Evolutionary conservation across 2,329 filamentous ascomycete species (phyloP).

Genomic region (Sarocladium strictum): DNA sequence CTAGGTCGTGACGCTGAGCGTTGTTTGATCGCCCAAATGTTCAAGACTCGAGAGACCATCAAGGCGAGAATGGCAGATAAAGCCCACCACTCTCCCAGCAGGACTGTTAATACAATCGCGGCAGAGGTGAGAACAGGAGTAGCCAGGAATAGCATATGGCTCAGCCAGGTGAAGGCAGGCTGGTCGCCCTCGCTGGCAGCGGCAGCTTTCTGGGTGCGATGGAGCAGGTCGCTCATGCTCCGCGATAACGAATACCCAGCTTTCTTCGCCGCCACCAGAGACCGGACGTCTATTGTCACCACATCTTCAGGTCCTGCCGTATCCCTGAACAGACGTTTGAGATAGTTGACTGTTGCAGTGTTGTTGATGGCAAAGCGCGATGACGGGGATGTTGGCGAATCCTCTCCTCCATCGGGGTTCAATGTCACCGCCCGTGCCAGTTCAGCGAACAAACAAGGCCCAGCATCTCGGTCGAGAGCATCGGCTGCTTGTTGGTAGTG

Average conservation of each 20-base stretch:
- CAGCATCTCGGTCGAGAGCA: conserved; percentile 36
- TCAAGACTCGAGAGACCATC: conserved; percentile 48
- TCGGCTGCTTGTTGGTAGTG: conserved; percentile 55
- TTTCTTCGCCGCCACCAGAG: conserved; percentile 12
- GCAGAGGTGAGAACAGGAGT: conserved; percentile 40
- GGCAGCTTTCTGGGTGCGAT: conserved; percentile 9
- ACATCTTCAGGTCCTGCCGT: conserved; percentile 12
- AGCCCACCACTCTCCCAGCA: conserved; percentile 48
- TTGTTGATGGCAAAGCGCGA: conserved; percentile 36
- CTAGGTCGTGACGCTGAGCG: conserved; percentile 26
- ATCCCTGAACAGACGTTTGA: conserved; percentile 22
- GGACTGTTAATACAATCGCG: conserved; percentile 36
- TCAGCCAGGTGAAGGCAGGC: conserved; percentile 37
- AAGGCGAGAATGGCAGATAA: conserved; percentile 40
- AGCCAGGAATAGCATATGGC: conserved; percentile 42
- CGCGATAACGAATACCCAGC: conserved; percentile 18
- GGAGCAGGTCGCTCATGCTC: conserved; percentile 10
- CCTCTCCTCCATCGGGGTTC: conserved; percentile 21
- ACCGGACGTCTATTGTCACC: conserved; percentile 24
- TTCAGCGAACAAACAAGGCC: conserved; percentile 26
- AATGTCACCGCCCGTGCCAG: conserved; percentile 14
- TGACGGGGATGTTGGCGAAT: conserved; percentile 17
- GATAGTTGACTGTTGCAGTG: conserved; percentile 45
- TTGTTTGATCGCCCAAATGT: conserved; percentile 50
- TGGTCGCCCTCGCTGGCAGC: conserved; percentile 18